Evolutionary conservation across 768 basidiomycete genomes (phyloP).

Genomic region (Tremella mesenterica): DNA sequence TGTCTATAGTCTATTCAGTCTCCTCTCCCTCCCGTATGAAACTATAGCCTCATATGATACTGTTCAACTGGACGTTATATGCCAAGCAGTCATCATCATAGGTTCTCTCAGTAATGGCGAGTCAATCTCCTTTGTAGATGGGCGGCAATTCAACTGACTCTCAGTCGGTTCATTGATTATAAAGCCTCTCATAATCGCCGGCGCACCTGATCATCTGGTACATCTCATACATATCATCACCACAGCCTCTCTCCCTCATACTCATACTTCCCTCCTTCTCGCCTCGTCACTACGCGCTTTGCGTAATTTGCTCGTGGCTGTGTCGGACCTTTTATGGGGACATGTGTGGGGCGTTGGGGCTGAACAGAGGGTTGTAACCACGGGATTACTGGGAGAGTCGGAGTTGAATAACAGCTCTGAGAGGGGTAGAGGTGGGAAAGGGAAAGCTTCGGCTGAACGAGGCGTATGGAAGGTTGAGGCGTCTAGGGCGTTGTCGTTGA

Average conservation of each 20-base stretch:
- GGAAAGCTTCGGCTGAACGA: constrained; percentile 5
- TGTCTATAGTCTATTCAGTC: constrained; percentile 9
- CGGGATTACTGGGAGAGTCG: constrained; percentile 14
- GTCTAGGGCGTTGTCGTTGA: constrained; percentile 4
- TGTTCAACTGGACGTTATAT: constrained; percentile 27
- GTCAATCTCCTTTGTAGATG: not conserved
- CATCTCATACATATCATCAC: constrained; percentile 10
- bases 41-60: too few species aligned
- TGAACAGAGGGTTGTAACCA: constrained; percentile 17
- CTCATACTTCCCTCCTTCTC: constrained; percentile 14
- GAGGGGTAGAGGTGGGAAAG: constrained; percentile 7
- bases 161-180: constrained; percentile 31
- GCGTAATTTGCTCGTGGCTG: constrained; percentile 34
- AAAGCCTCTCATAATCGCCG: constrained; percentile 18
- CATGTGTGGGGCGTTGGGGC: constrained; percentile 41
- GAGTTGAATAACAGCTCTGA: not conserved
- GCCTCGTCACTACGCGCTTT: constrained; percentile 34
- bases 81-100: constrained; percentile 38
- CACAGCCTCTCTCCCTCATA: not conserved
- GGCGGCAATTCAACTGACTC: constrained; percentile 7
- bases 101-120: constrained; percentile 39
- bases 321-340: constrained; percentile 40
- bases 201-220: constrained; percentile 18
- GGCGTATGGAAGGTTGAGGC: constrained; percentile 19
- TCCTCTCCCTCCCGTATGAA: too few species aligned